These are phyloP conservation scores for Gentiana straminea DNA, from an alignment of 257 asterid genomes.

Conservation along the genomic window DNA sequence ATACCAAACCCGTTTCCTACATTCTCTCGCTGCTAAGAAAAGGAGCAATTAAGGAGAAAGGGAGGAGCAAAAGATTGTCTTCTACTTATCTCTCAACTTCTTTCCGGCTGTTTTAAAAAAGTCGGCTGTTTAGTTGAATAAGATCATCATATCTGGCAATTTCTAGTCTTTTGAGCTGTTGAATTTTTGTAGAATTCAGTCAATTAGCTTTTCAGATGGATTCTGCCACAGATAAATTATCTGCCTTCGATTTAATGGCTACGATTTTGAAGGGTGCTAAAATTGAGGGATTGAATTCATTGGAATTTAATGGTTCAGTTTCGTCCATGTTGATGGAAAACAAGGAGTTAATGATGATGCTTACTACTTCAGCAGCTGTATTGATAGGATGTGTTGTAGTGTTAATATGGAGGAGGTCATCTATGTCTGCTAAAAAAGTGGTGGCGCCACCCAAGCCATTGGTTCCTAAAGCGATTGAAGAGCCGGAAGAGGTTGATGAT, in stretches of 20 bases:
- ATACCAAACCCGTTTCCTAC: too few species aligned
- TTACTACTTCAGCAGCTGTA: constrained; percentile 71
- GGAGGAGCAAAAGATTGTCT: too few species aligned
- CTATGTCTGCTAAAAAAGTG: constrained; percentile 42
- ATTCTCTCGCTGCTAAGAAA: too few species aligned
- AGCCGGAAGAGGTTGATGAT: constrained; percentile 67
- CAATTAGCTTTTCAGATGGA: constrained; percentile 21
- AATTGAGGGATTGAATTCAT: constrained; percentile 49
- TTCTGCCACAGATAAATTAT: constrained; percentile 53
- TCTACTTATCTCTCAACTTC: too few species aligned
- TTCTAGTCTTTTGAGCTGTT: too few species aligned
- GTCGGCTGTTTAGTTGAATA: too few species aligned
- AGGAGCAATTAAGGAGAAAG: too few species aligned
- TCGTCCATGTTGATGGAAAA: constrained; percentile 64
- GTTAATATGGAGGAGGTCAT: constrained; percentile 57
- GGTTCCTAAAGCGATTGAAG: constrained; percentile 41
- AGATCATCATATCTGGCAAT: too few species aligned
- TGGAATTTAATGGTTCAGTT: constrained; percentile 24
- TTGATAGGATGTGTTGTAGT: constrained; percentile 54
- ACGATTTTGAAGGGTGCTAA: constrained; percentile 60
- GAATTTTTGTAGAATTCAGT: too few species aligned
- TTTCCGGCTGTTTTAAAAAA: too few species aligned
- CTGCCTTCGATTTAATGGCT: constrained; percentile 78
- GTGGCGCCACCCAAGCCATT: constrained; percentile 41
- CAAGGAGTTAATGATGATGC: constrained; percentile 56